These are phyloP conservation scores for Fusarium globosum DNA, from an alignment of 2,329 filamentous ascomycete genomes.

Conservation along the genomic window DNA sequence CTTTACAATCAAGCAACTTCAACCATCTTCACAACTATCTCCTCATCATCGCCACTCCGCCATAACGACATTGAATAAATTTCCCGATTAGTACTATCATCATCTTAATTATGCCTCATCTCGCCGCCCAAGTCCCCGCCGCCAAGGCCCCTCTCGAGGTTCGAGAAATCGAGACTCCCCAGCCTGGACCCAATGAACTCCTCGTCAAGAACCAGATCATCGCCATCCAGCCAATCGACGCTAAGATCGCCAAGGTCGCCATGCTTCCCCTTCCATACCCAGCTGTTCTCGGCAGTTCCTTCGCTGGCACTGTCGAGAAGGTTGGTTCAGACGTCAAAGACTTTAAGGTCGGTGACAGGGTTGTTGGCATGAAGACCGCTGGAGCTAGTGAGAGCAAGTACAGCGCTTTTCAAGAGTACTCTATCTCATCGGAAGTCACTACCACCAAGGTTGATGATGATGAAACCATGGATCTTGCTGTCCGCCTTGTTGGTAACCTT, in stretches of 20 bases:
- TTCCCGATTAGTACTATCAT: rapidly evolving
- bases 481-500: conserved; percentile 32
- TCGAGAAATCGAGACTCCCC: conserved; percentile 26
- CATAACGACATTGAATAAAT: rapidly evolving
- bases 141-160: conserved; percentile 28
- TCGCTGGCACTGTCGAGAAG: conserved; percentile 28
- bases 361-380: conserved; percentile 31
- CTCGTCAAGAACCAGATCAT: conserved; percentile 37
- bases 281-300: conserved; percentile 27
- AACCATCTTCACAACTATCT: rapidly evolving
- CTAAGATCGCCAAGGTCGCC: conserved; percentile 35
- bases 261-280: conserved; percentile 34
- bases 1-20: not conserved
- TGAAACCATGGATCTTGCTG: conserved; percentile 20
- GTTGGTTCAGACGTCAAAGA: conserved; percentile 10
- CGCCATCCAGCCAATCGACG: conserved; percentile 33
- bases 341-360: conserved; percentile 32
- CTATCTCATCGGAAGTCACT: conserved; percentile 5
- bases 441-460: conserved; percentile 24
- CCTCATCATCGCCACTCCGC: rapidly evolving
- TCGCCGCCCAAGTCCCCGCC: conserved; percentile 27
- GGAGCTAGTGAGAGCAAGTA: conserved; percentile 31
- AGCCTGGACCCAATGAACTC: conserved; percentile 31
- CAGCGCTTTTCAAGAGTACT: conserved; percentile 30
- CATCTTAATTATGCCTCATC: conserved; percentile 14